Evolutionary conservation across 2,329 filamentous ascomycete genomes (phyloP), one percentile per base, ranked within the genome.

Genomic region (Neonectria sp.): DNA sequence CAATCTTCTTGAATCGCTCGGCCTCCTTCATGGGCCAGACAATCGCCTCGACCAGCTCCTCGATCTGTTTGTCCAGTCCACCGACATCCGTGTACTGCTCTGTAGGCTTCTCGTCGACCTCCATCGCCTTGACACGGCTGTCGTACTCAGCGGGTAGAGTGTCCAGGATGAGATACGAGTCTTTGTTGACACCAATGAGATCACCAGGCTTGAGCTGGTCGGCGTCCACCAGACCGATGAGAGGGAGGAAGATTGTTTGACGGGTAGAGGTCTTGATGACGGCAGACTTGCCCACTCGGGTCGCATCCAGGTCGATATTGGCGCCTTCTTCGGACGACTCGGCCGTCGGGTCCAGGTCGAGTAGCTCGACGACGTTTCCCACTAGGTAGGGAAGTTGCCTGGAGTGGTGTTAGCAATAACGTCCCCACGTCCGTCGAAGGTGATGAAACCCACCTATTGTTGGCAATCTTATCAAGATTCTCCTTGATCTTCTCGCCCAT

Each of bases 21-120:
- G 96, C 95, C 84, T 99, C 95, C 89, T 98, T 98, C 96, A 99
- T 99, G 2, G 96, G 96, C 95, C 95, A 98, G 33, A 99, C 96
- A 56, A 99, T 96, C 63, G 96, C 96, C 85, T 99, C 96, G 9
- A 99, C 95, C 61, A 99, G 89, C 84, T 99, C 97, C 82, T 98
- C 95, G 79, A 99, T 99, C 86, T 99, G 96, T 86, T 99, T 99
- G 84, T 98, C 95, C 76, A 99, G 83, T 58, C 96, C 96, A 84
- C 96, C 96, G 15, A 99, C 97, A 84, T 99, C 96, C 61, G 92
- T 96, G 85, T 99, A 99, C 84, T 98, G 97, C 84, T 99, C 96
- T 45, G 95, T 98, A 11, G 96, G 97, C 88, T 99, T 99, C 88
- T 99, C 97, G 78, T 99, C 96, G 8, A 99, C 96, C 86, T 99